phyloP scores from a whole-genome alignment of 2,329 filamentous ascomycete species.

The Simplicillium sp. region DNA sequence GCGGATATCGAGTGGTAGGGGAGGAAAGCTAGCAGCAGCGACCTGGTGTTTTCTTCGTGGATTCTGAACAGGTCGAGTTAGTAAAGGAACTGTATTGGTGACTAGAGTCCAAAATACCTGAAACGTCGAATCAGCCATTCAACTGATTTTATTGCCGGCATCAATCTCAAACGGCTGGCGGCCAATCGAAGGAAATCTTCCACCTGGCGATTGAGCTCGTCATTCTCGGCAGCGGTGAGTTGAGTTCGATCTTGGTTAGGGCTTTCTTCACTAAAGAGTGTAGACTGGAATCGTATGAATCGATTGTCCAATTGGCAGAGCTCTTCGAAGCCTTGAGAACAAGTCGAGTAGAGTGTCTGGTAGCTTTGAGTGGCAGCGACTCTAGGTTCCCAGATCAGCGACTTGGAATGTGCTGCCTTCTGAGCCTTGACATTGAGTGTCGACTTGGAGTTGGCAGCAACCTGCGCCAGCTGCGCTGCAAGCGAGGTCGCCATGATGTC shows the following conservation, averaged over 20 bases:
- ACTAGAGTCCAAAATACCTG: slow-evolving; percentile 43
- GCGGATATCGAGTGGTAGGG: slow-evolving; percentile 83
- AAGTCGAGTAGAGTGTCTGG: slow-evolving; percentile 79
- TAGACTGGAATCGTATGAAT: slow-evolving; percentile 64
- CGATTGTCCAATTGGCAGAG: slow-evolving; percentile 77
- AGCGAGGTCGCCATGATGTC: slow-evolving; percentile 69
- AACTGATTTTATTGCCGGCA: slow-evolving; percentile 79
- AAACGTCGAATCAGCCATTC: slow-evolving; percentile 95
- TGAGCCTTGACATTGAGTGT: slow-evolving; percentile 90
- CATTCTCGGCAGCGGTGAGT: slow-evolving; percentile 74
- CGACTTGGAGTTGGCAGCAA: slow-evolving; percentile 82
- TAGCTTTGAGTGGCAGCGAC: slow-evolving; percentile 83
- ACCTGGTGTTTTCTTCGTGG: slow-evolving; percentile 80
- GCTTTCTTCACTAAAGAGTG: slow-evolving; percentile 89
- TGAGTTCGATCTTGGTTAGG: slow-evolving; percentile 79
- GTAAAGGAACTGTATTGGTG: slow-evolving; percentile 3
- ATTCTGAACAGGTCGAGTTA: slow-evolving; percentile 42
- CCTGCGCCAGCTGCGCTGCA: slow-evolving; percentile 86
- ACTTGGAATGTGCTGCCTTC: slow-evolving; percentile 85
- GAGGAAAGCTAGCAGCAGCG: slow-evolving; percentile 74
- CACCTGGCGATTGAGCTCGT: slow-evolving; percentile 66
- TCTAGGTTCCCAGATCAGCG: slow-evolving; percentile 82
- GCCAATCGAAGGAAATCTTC: slow-evolving; percentile 77
- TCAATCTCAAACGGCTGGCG: slow-evolving; percentile 67
- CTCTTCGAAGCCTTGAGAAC: slow-evolving; percentile 82